Evolutionary conservation across 179 eudicot species (phyloP), one percentile per base, ranked within the genome.

Genomic region (Kewa caespitosa): DNA sequence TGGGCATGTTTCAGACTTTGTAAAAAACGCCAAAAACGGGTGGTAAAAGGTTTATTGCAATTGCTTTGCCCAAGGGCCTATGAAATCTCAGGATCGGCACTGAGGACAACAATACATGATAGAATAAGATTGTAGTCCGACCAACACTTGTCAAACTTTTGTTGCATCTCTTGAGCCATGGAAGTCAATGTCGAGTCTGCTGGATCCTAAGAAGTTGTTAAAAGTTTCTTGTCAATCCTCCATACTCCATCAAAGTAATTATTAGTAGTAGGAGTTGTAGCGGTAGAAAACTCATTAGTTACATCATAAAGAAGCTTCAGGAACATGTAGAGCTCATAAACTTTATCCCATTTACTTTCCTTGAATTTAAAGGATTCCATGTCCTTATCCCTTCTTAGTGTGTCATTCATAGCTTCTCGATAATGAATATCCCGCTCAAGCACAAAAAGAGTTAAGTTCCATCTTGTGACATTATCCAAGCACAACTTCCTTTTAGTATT

Each of bases 71-170:
- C n/a, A n/a, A n/a, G n/a, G n/a, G n/a, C n/a, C n/a, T n/a, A n/a
- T n/a, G n/a, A n/a, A n/a, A n/a, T n/a, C n/a, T n/a, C n/a, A n/a
- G n/a, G n/a, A n/a, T n/a, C n/a, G n/a, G n/a, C n/a, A n/a, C n/a
- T n/a, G n/a, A n/a, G n/a, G 70, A 63, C 71, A 34, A 39, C 63
- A 46, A 54, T 42, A 63, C 54, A 71, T 3, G 75, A 61, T 3
- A 76, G 50, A 33, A 76, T 4, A 32, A 50, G 38, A 60, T 38
- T 42, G n/a, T 59, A 46, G 17, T 76, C 80, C 1, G 68, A 31
- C 80, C 70, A 76, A 76, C 61, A 76, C 60, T 60, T 76, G 20
- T 76, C 67, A 12, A 68, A 76, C 34, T 68, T 69, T 55, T 23
- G 28, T n/a, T 52, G 28, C 73, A 67, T 22, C 0, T 7, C 18